phyloP scores from a whole-genome alignment of 208 protist genomes.

The Acanthamoeba comandoni region DNA sequence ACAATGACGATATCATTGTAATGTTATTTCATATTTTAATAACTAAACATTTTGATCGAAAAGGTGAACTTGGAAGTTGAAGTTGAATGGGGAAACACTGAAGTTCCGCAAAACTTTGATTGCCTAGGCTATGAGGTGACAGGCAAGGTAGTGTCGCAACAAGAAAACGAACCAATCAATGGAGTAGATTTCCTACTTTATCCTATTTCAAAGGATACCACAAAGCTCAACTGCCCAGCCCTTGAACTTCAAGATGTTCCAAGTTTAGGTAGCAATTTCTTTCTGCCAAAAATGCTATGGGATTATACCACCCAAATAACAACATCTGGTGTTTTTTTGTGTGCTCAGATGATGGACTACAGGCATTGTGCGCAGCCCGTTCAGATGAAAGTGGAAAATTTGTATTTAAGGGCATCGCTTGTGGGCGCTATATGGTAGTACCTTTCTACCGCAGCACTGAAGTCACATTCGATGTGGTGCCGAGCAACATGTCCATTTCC shows the following conservation, averaged over 20 bases:
- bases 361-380: constrained; percentile 60
- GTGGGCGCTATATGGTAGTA: constrained; percentile 68
- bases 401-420: constrained; percentile 68
- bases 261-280: too few relatives aligned
- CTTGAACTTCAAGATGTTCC: too few relatives aligned
- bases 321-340: neutral
- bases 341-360: neutral
- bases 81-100: constrained; percentile 71
- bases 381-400: constrained; percentile 58
- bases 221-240: too few relatives aligned
- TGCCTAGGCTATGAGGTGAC: constrained; percentile 42
- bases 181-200: constrained; percentile 72
- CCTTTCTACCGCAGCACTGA: constrained; percentile 54
- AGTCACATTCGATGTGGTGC: constrained; percentile 65
- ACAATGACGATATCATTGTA: too few relatives aligned
- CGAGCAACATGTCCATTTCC: constrained; percentile 12
- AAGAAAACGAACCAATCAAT: constrained; percentile 57
- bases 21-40: neutral
- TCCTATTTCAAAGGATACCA: neutral
- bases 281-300: neutral
- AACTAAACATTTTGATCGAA: too few relatives aligned
- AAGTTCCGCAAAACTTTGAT: constrained; percentile 36
- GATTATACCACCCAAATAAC: neutral
- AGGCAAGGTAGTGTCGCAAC: constrained; percentile 14
- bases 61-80: neutral